Percentiles rank a stretch among this genome's conserved stretches.
phyloP scores from a whole-genome alignment of 2,329 filamentous ascomycete species.

The Mycosphaerella sp. region DNA sequence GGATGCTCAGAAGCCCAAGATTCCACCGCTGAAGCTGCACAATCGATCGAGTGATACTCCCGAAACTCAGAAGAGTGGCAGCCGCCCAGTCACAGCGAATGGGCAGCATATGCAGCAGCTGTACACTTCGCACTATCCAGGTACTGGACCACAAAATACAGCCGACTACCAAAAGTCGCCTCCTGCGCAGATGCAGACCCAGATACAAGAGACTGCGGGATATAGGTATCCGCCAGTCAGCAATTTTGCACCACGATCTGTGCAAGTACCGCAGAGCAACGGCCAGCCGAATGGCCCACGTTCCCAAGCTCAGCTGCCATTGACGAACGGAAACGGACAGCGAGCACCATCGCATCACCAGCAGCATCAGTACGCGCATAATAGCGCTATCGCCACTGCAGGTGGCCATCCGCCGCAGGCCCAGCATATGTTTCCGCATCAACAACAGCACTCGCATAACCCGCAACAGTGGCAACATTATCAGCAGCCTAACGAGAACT shows the following conservation, averaged over 20 bases:
- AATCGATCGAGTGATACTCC: conserved; percentile 24
- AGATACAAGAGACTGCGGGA: conserved; percentile 36
- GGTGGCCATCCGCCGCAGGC: conserved; percentile 19
- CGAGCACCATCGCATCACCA: conserved; percentile 23
- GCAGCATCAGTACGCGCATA: conserved; percentile 31
- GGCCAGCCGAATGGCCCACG: conserved; percentile 16
- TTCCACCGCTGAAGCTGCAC: conserved; percentile 55
- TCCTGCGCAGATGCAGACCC: conserved; percentile 35
- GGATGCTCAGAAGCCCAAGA: conserved; percentile 55
- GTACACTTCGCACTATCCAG: conserved; percentile 7
- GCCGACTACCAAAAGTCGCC: conserved; percentile 42
- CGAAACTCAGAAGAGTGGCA: conserved; percentile 19
- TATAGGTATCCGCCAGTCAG: conserved; percentile 27
- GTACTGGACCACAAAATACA: conserved; percentile 18
- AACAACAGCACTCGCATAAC: conserved; percentile 12
- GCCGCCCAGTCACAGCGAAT: conserved; percentile 19
- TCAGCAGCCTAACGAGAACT: conserved; percentile 8
- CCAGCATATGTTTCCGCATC: conserved; percentile 1
- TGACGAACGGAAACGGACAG: conserved; percentile 20
- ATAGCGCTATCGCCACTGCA: conserved; percentile 30
- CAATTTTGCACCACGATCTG: conserved; percentile 28
- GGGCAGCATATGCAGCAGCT: conserved; percentile 13
- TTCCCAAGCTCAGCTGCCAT: neutral
- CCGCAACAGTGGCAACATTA: conserved; percentile 19
- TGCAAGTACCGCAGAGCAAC: conserved; percentile 24